A percentile compares a stretch with the other conserved stretches of the same genome.
phyloP scores from a whole-genome alignment of 495 filamentous ascomycete species.

The Glutinoglossum americanum region DNA sequence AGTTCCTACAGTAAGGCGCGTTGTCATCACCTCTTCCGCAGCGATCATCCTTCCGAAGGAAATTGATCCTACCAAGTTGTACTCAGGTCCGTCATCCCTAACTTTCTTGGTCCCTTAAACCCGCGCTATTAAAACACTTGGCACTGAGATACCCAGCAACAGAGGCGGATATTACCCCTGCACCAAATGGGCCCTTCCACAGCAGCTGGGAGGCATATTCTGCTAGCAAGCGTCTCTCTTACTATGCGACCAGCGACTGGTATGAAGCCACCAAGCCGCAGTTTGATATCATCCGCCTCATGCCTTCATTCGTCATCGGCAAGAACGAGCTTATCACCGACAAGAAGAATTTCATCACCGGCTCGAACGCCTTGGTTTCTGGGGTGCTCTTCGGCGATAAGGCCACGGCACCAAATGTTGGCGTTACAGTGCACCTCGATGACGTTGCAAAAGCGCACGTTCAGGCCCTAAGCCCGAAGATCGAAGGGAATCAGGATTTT shows the following conservation, averaged over 20 bases:
- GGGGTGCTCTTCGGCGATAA: background rate
- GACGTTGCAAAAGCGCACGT: background rate
- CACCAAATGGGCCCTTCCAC: slow-evolving; percentile 1
- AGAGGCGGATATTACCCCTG: background rate
- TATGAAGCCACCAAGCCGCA: slow-evolving; percentile 18
- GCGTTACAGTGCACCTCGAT: background rate
- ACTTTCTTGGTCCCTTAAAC: too few species aligned
- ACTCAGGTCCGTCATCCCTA: background rate
- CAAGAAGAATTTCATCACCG: slow-evolving; percentile 10
- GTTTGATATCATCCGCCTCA: slow-evolving; percentile 26
- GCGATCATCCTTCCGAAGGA: slow-evolving; percentile 6
- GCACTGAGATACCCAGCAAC: background rate
- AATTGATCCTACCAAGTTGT: too few species aligned
- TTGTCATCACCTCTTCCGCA: slow-evolving; percentile 18
- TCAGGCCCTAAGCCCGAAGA: background rate
- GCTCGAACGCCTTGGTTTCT: background rate
- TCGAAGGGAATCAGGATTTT: background rate
- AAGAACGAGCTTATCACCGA: slow-evolving; percentile 20
- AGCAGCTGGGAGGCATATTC: slow-evolving; percentile 16
- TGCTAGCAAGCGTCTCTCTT: slow-evolving; percentile 16
- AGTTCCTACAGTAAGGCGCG: slow-evolving; percentile 10
- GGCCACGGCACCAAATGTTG: too few species aligned
- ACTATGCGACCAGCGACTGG: slow-evolving; percentile 22
- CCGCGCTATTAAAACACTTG: background rate
- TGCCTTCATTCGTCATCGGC: slow-evolving; percentile 24